Percentiles rank a stretch among this genome's conserved stretches.
Conservation (phyloP, 257 asterid species). For the Solanum corneliomulleri region DNA sequence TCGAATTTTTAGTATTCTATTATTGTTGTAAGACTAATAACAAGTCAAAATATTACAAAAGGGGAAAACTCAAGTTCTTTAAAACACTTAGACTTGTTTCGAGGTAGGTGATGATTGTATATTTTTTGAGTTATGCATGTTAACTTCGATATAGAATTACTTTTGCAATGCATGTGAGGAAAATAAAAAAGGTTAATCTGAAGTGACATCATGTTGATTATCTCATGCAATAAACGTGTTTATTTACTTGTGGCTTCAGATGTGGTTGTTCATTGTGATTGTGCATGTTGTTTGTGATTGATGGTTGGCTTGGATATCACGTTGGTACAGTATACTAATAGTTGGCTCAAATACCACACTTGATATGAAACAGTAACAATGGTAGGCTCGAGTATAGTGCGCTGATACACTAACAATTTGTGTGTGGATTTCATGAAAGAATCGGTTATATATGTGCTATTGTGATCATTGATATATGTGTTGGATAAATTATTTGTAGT, state of each 20-base stretch:
- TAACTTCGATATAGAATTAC: no score
- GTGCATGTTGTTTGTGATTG: neutral
- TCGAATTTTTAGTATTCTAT: neutral
- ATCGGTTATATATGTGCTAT: no score
- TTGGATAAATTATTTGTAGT: neutral
- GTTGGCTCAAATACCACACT: no score
- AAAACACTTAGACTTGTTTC: no score
- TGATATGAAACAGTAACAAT: no score
- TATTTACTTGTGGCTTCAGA: neutral
- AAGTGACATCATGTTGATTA: no score
- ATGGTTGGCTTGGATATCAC: neutral
- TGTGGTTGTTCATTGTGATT: neutral
- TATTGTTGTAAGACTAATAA: neutral
- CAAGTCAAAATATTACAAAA: neutral
- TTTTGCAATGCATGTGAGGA: neutral
- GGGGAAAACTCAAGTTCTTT: neutral
- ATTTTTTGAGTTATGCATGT: neutral
- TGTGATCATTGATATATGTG: neutral
- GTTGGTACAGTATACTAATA: no score
- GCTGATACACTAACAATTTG: neutral
- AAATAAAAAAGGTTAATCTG: neutral
- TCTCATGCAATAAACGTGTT: neutral
- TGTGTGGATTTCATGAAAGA: neutral
- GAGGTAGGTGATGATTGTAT: neutral
- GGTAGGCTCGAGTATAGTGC: neutral